Conservation (phyloP, 768 basidiomycete genomes). For the Mycena maculata region DNA sequence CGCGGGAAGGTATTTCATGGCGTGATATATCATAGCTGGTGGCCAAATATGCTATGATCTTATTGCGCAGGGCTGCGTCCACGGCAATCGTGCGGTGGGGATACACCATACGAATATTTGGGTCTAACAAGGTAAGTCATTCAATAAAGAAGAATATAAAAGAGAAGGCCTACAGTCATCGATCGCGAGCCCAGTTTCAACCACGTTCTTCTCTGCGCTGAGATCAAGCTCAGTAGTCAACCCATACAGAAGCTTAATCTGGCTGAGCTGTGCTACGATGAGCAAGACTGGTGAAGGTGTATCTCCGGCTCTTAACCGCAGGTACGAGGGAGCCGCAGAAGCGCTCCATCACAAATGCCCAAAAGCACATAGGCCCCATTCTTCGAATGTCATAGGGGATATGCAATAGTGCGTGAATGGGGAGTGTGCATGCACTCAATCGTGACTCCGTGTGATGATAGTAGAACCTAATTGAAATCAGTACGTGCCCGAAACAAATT, state of each 20-base stretch:
- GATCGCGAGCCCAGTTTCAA: background rate
- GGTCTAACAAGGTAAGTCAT: conserved; percentile 1
- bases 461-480: conserved; percentile 15
- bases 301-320: conserved; percentile 7
- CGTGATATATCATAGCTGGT: conserved; percentile 11
- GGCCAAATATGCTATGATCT: background rate
- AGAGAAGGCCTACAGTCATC: conserved; percentile 1
- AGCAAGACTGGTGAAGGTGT: conserved; percentile 14
- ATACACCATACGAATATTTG: conserved; percentile 11
- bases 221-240: conserved; percentile 14
- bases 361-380: conserved; percentile 14
- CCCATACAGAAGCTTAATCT: conserved; percentile 11
- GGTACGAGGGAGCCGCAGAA: conserved; percentile 18
- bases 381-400: background rate
- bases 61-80: background rate
- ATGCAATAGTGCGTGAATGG: conserved; percentile 20
- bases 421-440: conserved; percentile 14
- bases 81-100: conserved; percentile 4
- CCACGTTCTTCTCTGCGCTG: background rate
- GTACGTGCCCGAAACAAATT: background rate
- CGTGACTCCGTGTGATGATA: conserved; percentile 20
- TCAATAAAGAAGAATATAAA: background rate
- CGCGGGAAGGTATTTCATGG: background rate
- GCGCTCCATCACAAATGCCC: conserved; percentile 25
- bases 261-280: conserved; percentile 9